A percentile compares a stretch with the other conserved stretches of the same genome.
These are phyloP conservation scores for Akebia trifoliata DNA, from an alignment of 164 flowering plant species.

Conservation along the genomic window DNA sequence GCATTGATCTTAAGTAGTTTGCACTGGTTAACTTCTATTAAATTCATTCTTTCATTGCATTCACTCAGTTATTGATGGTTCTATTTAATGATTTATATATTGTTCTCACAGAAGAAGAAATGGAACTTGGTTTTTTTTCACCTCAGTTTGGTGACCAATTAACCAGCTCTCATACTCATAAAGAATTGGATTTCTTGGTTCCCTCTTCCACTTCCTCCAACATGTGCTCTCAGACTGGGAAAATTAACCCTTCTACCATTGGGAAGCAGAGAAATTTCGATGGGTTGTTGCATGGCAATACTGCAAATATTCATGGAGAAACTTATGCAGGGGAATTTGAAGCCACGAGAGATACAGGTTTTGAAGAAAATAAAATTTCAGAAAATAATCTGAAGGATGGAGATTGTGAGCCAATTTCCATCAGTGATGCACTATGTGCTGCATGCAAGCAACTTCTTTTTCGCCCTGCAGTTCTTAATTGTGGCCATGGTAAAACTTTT, in stretches of 20 bases:
- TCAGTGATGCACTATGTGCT: constrained; percentile 50
- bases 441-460: constrained; percentile 60
- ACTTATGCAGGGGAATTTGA: constrained; percentile 11
- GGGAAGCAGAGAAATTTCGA: constrained; percentile 5
- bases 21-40: neutral
- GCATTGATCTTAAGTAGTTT: neutral
- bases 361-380: constrained; percentile 15
- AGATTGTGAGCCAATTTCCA: constrained; percentile 27
- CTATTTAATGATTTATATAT: constrained; percentile 3
- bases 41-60: constrained; percentile 4
- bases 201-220: constrained; percentile 6
- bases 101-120: constrained; percentile 57
- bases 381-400: constrained; percentile 3
- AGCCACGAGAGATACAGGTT: constrained; percentile 8
- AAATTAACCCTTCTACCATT: constrained; percentile 2
- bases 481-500: constrained; percentile 76
- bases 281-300: neutral
- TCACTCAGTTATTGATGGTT: neutral
- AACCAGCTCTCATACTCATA: constrained; percentile 15
- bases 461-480: constrained; percentile 74
- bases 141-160: constrained; percentile 41
- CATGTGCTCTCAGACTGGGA: constrained; percentile 4
- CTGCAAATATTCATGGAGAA: constrained; percentile 2
- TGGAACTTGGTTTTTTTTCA: constrained; percentile 32
- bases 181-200: constrained; percentile 5